These are phyloP conservation scores for Silene uniflora DNA, from an alignment of 148 eudicot genomes.

Conservation along the genomic window DNA sequence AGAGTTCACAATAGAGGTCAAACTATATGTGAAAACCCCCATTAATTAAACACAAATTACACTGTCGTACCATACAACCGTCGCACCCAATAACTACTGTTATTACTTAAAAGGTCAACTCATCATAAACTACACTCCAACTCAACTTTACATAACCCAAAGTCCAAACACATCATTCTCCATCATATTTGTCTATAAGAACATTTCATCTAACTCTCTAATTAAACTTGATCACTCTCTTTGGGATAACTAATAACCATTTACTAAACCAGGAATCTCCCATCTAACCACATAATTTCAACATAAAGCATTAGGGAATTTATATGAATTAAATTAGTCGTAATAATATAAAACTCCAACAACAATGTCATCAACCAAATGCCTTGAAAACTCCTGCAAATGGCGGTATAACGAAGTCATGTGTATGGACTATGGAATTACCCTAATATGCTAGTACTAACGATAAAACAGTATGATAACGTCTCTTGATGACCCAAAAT, in stretches of 20 bases:
- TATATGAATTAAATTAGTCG: neutral
- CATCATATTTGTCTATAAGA: neutral
- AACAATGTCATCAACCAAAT: neutral
- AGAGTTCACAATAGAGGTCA: conserved; percentile 10
- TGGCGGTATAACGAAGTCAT: too few species aligned
- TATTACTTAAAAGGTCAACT: conserved; percentile 9
- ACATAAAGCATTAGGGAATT: neutral
- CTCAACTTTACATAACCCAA: neutral
- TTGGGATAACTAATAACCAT: neutral
- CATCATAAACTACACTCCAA: conserved; percentile 10
- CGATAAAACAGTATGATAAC: too few species aligned
- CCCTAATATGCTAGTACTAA: too few species aligned
- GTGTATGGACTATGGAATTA: too few species aligned
- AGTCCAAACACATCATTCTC: conserved; percentile 6
- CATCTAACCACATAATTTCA: neutral
- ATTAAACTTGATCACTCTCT: neutral
- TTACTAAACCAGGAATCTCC: neutral
- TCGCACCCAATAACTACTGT: too few species aligned
- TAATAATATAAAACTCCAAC: neutral
- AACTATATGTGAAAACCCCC: neutral
- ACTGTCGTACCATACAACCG: too few species aligned
- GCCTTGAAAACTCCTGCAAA: too few species aligned
- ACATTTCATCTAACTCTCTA: neutral
- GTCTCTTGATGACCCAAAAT: too few species aligned
- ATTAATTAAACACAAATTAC: too few species aligned